Base-by-base conservation (phyloP, 2,329 filamentous ascomycete genomes). In the Coniella lustricola region DNA sequence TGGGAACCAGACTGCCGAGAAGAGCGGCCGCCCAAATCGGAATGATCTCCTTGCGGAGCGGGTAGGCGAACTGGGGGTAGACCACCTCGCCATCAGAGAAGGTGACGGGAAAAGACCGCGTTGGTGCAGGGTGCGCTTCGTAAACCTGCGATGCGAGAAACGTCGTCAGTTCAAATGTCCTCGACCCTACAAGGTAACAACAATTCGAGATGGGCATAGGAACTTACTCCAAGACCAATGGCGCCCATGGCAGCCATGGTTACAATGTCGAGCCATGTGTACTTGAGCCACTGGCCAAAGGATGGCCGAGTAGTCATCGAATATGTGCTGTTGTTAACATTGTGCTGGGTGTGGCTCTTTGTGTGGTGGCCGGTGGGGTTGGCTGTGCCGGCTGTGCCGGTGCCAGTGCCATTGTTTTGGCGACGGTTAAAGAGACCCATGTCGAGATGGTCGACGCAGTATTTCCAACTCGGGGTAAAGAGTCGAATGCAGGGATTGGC, bases 11-110 rank as follows among this genome's bases (percentile, higher is more conserved):
- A 25, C 75, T 68, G 13, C 78, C 82, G 16, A 88, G 69, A 16
- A 89, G 64, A 1, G 84, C 84, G 9, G 84, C 82, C 1, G 77
- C 71, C 79, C 79, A 87, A 59, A 85, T 87, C 20, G 85, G 84
- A 7, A 88, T 64, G 59, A 87, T 84, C 57, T 87, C 82, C 38
- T 82, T 77, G 52, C 84, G 79, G 20, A 85, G 64, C 1, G 84
- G 83, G 60, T 86, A 87, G 22, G 82, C 83, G 55, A 87, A 86
- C 51, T 87, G 61, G 0, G 85, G 84, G 55, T 82, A 77, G 39
- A 88, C 81, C 36, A 88, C 71, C 59, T 86, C 78, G 51, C 82
- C 81, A 56, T 87, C 77, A 25, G 71, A 64, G 59, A 85, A 86
- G 40, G 73, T 76, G 36, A 88, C 74, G 32, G 84, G 75, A 61